phyloP scores from a whole-genome alignment of 2,329 filamentous ascomycete genomes.

The Aspergillus ibericus region DNA sequence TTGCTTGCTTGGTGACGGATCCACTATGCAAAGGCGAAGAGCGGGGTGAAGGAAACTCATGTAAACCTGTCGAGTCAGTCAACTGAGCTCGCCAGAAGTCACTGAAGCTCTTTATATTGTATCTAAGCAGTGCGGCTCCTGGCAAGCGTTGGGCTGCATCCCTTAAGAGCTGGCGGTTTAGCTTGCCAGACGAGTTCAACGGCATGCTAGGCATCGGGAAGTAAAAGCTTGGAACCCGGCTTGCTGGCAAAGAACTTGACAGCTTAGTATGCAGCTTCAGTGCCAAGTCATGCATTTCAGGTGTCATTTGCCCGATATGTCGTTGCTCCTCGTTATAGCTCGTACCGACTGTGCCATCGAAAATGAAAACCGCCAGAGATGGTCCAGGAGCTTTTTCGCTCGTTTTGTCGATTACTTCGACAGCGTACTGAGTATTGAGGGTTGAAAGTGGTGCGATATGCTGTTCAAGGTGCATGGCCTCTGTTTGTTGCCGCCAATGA shows the following conservation, averaged over 20 bases:
- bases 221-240: constrained; percentile 38
- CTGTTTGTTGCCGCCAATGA: background rate
- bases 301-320: constrained; percentile 15
- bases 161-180: constrained; percentile 28
- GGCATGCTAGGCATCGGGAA: constrained; percentile 36
- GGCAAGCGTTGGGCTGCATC: constrained; percentile 16
- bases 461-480: constrained; percentile 15
- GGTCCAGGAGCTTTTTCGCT: background rate
- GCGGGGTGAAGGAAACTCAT: constrained; percentile 9
- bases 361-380: constrained; percentile 25
- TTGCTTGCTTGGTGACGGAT: constrained; percentile 9
- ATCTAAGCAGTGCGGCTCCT: constrained; percentile 8
- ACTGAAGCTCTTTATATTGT: constrained; percentile 23
- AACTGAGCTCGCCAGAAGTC: constrained; percentile 21
- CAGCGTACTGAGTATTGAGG: constrained; percentile 20
- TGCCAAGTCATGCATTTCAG: constrained; percentile 15
- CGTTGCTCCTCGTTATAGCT: background rate
- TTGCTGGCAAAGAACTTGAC: constrained; percentile 26
- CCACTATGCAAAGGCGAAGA: constrained; percentile 8
- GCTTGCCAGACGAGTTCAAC: constrained; percentile 33
- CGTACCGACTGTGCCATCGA: background rate
- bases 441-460: constrained; percentile 12
- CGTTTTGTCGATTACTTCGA: constrained; percentile 17
- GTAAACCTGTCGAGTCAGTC: constrained; percentile 5
- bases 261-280: constrained; percentile 24